These are phyloP conservation scores for Ophiorrhiza pumila DNA, from an alignment of 257 asterid genomes.

Conservation along the genomic window DNA sequence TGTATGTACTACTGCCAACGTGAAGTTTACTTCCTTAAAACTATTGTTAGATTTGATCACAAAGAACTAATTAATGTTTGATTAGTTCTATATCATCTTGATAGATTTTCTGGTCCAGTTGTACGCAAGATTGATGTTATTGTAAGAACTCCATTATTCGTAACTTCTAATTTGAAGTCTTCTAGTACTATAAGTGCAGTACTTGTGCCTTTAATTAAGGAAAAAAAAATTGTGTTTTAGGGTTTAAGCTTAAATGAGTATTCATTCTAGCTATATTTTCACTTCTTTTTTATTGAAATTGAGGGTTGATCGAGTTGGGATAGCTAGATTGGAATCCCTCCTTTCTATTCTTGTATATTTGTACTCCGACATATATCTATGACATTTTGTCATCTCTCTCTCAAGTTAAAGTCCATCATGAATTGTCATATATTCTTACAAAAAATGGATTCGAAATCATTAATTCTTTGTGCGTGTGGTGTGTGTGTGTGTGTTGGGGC, in stretches of 20 bases:
- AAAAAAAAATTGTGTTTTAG: slow-evolving; percentile 3
- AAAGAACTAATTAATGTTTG: not conserved
- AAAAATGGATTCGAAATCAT: no score
- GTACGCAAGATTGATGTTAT: slow-evolving; percentile 2
- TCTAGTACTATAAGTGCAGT: not conserved
- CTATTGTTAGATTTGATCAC: slow-evolving; percentile 10
- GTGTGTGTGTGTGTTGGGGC: no score
- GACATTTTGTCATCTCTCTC: not conserved
- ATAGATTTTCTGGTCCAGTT: slow-evolving; percentile 6
- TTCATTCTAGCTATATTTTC: not conserved
- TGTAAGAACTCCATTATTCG: slow-evolving; percentile 15
- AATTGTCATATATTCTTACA: no score
- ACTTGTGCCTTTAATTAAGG: not conserved
- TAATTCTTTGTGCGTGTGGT: not conserved
- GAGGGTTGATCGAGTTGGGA: not conserved
- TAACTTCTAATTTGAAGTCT: not conserved
- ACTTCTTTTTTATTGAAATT: not conserved
- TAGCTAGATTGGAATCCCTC: not conserved
- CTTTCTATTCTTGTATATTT: not conserved
- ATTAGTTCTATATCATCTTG: not conserved
- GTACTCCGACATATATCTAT: not conserved
- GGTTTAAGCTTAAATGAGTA: not conserved
- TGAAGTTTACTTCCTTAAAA: slow-evolving; percentile 1
- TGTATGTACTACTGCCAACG: slow-evolving; percentile 11
- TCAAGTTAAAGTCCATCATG: not conserved